Evolutionary conservation across 2,329 filamentous ascomycete genomes (phyloP).

Genomic region (Diaporthe sp.): DNA sequence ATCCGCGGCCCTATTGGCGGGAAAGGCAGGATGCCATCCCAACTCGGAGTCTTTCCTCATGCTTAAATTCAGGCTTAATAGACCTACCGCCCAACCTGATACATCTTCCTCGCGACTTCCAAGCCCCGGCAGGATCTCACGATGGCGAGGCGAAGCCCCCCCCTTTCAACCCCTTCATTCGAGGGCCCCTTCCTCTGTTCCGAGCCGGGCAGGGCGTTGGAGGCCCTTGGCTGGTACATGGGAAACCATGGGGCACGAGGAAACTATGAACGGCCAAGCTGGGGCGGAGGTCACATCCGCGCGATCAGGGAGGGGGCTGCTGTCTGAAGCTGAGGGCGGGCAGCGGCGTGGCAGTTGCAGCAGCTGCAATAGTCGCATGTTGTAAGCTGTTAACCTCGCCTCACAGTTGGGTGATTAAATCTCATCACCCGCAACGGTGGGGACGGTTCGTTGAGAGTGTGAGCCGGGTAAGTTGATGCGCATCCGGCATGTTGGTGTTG

Average conservation of each 20-base stretch:
- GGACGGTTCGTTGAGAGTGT: neutral
- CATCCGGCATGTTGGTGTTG: slow-evolving; percentile 13
- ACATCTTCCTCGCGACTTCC: neutral
- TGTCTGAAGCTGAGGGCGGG: neutral
- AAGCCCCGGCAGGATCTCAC: slow-evolving; percentile 14
- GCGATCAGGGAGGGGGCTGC: neutral
- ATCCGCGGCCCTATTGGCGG: slow-evolving; percentile 13
- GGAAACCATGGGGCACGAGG: neutral
- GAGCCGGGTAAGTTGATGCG: neutral
- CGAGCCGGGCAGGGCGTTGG: neutral
- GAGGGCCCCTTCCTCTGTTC: neutral
- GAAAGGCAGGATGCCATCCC: neutral
- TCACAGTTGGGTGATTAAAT: neutral
- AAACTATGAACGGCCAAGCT: slow-evolving; percentile 14
- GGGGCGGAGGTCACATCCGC: neutral
- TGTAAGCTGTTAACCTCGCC: neutral
- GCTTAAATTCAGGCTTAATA: slow-evolving; percentile 35
- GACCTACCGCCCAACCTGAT: slow-evolving; percentile 1
- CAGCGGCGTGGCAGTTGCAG: neutral
- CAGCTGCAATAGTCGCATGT: neutral
- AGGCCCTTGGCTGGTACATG: neutral
- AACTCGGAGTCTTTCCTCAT: slow-evolving; percentile 24
- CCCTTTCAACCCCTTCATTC: neutral
- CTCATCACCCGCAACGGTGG: neutral
- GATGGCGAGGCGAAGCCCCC: slow-evolving; percentile 13